Evolutionary conservation across 352 stramenopile species (phyloP).

Genomic region (Blastocystis sp.): DNA sequence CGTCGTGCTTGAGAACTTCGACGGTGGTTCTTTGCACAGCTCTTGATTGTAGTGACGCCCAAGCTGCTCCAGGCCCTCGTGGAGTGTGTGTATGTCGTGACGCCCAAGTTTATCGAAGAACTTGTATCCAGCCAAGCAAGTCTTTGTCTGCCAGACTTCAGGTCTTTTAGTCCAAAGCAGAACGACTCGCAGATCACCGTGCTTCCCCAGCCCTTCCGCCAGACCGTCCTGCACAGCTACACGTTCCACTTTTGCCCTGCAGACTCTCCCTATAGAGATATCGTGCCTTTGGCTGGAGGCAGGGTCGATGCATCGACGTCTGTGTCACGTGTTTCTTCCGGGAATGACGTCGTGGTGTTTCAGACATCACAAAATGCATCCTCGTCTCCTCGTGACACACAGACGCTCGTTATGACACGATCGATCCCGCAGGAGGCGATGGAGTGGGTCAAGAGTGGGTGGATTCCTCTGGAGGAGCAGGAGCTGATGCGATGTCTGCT

Average conservation of each 20-base stretch:
- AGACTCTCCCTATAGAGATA: not conserved
- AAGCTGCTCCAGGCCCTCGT: conserved; percentile 33
- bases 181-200: not conserved
- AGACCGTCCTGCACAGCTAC: not conserved
- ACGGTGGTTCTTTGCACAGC: not conserved
- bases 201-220: not conserved
- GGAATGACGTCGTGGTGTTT: not conserved
- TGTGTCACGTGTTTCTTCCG: not conserved
- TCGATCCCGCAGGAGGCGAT: not conserved
- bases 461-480: conserved; percentile 19
- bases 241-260: conserved; percentile 4
- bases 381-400: not conserved
- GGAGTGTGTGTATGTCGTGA: not conserved
- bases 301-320: not conserved
- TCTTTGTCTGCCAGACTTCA: not conserved
- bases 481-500: conserved; percentile 4
- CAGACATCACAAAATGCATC: too few relatives aligned
- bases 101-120: not conserved
- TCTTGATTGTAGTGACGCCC: not conserved
- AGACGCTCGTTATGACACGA: not conserved
- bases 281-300: not conserved
- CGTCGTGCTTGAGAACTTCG: not conserved
- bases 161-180: not conserved
- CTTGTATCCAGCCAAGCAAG: not conserved
- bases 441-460: not conserved